Conservation (phyloP, 495 filamentous ascomycete species). For the Neurospora sp. region DNA sequence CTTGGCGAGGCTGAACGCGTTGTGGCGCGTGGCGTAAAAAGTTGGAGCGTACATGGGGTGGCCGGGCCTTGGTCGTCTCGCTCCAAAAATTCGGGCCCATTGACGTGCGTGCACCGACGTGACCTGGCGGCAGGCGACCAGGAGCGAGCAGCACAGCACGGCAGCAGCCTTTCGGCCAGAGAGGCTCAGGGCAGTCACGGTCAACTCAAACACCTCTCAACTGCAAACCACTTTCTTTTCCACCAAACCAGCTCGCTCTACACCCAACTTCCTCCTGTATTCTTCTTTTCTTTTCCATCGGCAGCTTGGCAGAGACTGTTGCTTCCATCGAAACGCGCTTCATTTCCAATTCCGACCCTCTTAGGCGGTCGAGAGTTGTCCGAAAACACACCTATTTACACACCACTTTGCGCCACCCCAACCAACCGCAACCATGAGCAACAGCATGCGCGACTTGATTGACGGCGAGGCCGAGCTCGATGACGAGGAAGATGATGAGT, state of each 20-base stretch:
- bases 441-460: slow-evolving; percentile 58
- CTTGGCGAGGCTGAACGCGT: slow-evolving; percentile 12
- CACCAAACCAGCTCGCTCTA: neutral
- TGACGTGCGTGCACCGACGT: neutral
- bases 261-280: neutral
- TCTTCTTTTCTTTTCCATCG: neutral
- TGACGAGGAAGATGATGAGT: slow-evolving; percentile 85
- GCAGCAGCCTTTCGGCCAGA: neutral
- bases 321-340: neutral
- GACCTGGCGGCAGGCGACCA: slow-evolving; percentile 1
- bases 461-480: slow-evolving; percentile 78
- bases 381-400: neutral
- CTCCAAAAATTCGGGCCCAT: slow-evolving; percentile 13
- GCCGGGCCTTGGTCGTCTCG: neutral
- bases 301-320: neutral
- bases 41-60: neutral
- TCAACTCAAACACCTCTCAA: neutral
- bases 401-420: neutral
- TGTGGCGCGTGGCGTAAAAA: slow-evolving; percentile 3
- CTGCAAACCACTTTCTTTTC: neutral
- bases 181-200: neutral
- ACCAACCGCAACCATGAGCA: slow-evolving; percentile 48
- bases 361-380: neutral
- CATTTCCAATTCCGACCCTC: neutral
- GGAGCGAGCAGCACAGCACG: neutral